Percentiles rank a stretch among this genome's conserved stretches.
Evolutionary conservation across 225 moss, liverwort and hornwort genomes (phyloP).

Genomic region (Pseudisothecium myosuroides): DNA sequence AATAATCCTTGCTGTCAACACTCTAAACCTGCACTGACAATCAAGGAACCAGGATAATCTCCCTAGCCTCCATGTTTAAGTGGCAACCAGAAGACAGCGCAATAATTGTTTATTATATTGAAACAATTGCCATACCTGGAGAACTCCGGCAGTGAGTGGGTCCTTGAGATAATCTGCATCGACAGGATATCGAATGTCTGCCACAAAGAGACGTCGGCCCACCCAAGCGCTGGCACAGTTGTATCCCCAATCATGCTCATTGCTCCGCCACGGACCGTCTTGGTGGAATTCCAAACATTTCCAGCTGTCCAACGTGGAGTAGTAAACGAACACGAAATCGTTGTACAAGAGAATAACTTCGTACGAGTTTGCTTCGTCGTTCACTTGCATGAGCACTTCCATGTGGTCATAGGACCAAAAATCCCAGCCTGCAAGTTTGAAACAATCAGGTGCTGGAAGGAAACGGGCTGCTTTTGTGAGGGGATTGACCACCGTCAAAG

Average conservation of each 20-base stretch:
- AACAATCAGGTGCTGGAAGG: too few relatives aligned
- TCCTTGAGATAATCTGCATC: not conserved
- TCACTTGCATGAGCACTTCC: not conserved
- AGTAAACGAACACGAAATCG: not conserved
- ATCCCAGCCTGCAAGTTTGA: too few relatives aligned
- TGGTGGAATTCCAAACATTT: not conserved
- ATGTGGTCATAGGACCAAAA: accelerated
- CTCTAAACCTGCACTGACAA: not conserved
- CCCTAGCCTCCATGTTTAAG: not conserved
- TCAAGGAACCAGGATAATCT: not conserved
- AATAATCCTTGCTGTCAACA: not conserved
- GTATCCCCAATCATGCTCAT: not conserved
- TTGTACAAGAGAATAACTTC: not conserved
- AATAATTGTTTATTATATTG: not conserved
- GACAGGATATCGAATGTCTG: not conserved
- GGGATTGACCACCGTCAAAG: too few relatives aligned
- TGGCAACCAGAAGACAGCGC: not conserved
- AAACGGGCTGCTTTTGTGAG: too few relatives aligned
- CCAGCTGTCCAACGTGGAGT: not conserved
- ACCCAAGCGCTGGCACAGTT: not conserved
- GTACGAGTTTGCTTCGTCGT: not conserved
- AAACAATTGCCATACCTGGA: not conserved
- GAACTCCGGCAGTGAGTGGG: not conserved
- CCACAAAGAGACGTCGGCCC: not conserved
- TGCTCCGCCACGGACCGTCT: not conserved